Evolutionary conservation across 805 yeast genomes (phyloP).

Genomic region (Starmerella vaccinii): DNA sequence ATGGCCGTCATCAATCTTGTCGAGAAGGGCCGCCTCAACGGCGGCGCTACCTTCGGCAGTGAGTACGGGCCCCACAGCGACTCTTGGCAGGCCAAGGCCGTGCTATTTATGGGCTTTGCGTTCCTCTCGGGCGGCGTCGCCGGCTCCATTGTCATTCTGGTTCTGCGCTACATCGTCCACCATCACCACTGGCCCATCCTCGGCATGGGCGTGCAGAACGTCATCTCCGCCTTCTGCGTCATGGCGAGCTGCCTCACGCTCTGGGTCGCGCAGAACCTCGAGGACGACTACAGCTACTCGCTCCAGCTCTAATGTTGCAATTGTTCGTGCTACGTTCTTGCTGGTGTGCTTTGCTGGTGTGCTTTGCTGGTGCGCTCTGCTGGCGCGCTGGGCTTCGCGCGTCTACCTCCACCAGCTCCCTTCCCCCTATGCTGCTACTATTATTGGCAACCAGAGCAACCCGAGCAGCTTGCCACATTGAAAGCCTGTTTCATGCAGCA

Average conservation of each 20-base stretch:
- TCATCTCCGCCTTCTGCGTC: conserved; percentile 63
- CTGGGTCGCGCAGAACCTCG: conserved; percentile 93
- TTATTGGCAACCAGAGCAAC: too few species aligned
- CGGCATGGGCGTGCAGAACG: conserved; percentile 89
- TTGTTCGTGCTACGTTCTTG: too few species aligned
- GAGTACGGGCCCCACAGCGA: conserved; percentile 36
- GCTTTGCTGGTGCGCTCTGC: too few species aligned
- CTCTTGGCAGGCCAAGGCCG: conserved; percentile 89
- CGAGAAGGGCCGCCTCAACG: conserved; percentile 48
- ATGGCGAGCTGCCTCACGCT: conserved; percentile 81
- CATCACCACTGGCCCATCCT: conserved; percentile 76
- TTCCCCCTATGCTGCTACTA: too few species aligned
- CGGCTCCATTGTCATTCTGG: conserved; percentile 80
- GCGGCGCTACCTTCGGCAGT: conserved; percentile 35
- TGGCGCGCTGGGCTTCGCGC: too few species aligned
- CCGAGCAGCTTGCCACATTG: too few species aligned
- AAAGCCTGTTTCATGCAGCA: too few species aligned
- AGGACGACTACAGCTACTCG: conserved; percentile 91
- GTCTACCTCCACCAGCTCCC: too few species aligned
- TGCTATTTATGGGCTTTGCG: conserved; percentile 85
- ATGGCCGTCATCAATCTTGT: conserved; percentile 70
- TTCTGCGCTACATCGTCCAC: conserved; percentile 63
- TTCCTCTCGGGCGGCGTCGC: conserved; percentile 88
- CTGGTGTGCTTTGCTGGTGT: too few species aligned
- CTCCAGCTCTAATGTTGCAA: conserved; percentile 48